These are phyloP conservation scores for Podila horticola DNA, from an alignment of 192 early-diverging fungal genomes.

Conservation along the genomic window DNA sequence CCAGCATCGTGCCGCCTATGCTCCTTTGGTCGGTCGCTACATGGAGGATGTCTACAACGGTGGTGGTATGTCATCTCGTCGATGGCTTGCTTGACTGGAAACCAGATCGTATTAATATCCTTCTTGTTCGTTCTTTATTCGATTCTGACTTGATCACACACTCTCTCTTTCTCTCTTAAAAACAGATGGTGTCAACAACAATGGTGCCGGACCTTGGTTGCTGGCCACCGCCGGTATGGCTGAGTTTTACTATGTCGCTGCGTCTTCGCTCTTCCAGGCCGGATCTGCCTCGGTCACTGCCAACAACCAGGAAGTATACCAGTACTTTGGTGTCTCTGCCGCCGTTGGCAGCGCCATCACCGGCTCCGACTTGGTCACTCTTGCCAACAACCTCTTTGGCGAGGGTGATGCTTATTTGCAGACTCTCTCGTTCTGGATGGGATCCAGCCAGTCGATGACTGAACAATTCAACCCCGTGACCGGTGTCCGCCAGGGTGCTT, in stretches of 20 bases:
- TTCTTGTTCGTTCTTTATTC: too few relatives aligned
- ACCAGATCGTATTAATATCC: constrained; percentile 25
- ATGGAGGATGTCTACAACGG: constrained; percentile 83
- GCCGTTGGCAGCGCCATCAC: constrained; percentile 10
- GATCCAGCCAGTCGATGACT: constrained; percentile 58
- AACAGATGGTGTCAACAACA: background rate
- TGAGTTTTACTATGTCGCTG: constrained; percentile 71
- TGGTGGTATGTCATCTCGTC: constrained; percentile 40
- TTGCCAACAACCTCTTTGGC: constrained; percentile 51
- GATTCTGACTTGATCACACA: background rate
- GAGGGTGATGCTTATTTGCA: constrained; percentile 69
- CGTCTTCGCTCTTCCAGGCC: constrained; percentile 21
- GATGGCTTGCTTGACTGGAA: constrained; percentile 53
- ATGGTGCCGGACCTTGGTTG: constrained; percentile 68
- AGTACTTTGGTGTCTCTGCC: constrained; percentile 33
- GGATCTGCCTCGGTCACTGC: constrained; percentile 42
- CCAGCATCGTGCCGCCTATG: constrained; percentile 26
- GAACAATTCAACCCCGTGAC: constrained; percentile 71
- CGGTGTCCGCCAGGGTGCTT: constrained; percentile 70
- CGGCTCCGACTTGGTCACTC: constrained; percentile 19
- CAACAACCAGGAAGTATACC: constrained; percentile 52
- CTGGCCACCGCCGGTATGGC: constrained; percentile 68
- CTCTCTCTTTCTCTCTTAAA: background rate
- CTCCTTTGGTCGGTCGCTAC: constrained; percentile 77
- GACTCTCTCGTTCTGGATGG: constrained; percentile 63